Base-by-base conservation (phyloP, 176 grass and related monocot species). In the Elaeis guineensis region DNA sequence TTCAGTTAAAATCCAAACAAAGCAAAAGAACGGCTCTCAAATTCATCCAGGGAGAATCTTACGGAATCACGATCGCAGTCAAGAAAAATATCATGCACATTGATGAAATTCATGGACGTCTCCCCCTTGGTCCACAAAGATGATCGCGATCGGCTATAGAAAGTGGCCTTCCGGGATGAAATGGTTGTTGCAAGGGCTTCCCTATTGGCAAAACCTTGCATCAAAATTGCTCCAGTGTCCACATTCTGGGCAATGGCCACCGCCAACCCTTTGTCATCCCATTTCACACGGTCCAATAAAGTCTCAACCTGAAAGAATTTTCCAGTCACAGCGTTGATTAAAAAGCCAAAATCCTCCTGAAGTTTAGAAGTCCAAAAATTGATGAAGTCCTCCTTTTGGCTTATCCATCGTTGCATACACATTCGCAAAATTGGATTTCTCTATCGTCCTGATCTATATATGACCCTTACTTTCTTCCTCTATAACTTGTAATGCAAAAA, bases 41-140 rank as follows among this genome's bases (percentile, higher is more conserved):
- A 29, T 16, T n/a, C 1, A 55, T 50, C 2, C 50, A 16, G 67
- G 56, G 66, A 74, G 50, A 75, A 80, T 77, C 80, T 81, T 79
- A 96, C 91, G 17, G 91, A 96, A 79, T 96, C 91, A 71, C 54
- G 77, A 58, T 96, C 86, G 52, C 91, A 96, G 55, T 90, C 86
- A 16, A 96, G 54, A 59, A 96, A 96, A 66, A 90, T 76, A 59
- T 85, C 91, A 66, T 82, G 83, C 28, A 96, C 91, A 59, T 96
- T 96, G 61, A 96, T 90, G 64, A 87, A 90, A 59, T 96, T 96
- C 77, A 72, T 87, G 11, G 91, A 96, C 11, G 91, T 96, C 83
- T 96, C 91, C 72, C 91, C 86, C 77, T 96, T 96, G 1, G 72
- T 96, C 91, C 91, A 96, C 72, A 96, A 77, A 6, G 83, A 78